phyloP scores from a whole-genome alignment of 345 rosid species.

The Gossypium herbaceum region DNA sequence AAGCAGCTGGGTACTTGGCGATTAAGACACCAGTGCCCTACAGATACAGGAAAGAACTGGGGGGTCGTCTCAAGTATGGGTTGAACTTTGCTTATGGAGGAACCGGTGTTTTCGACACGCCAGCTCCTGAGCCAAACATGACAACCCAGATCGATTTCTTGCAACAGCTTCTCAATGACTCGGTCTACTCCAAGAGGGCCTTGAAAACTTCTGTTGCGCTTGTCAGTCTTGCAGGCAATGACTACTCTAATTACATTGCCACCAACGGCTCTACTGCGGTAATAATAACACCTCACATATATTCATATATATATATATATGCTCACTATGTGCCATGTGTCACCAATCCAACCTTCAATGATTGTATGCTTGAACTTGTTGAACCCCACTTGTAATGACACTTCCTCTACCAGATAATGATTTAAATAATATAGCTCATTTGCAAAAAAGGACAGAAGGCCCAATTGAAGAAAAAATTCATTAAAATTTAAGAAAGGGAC shows the following conservation, averaged over 20 bases:
- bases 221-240: conserved; percentile 68
- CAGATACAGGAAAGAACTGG: conserved; percentile 35
- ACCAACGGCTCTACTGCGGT: conserved; percentile 42
- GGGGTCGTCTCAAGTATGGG: conserved; percentile 37
- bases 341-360: background rate
- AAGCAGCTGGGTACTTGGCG: conserved; percentile 57
- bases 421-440: background rate
- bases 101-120: conserved; percentile 68
- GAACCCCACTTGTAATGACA: background rate
- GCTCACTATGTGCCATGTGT: background rate
- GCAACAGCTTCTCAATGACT: conserved; percentile 32
- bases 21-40: conserved; percentile 65
- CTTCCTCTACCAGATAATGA: background rate
- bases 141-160: conserved; percentile 62
- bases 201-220: conserved; percentile 49
- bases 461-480: background rate
- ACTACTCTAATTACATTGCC: conserved; percentile 44
- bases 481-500: background rate
- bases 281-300: background rate
- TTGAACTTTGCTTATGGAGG: conserved; percentile 86
- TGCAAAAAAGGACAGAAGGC: background rate
- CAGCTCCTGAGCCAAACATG: conserved; percentile 52
- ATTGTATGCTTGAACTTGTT: background rate
- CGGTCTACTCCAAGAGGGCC: conserved; percentile 30
- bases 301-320: background rate